Base-by-base conservation (phyloP, 2,329 filamentous ascomycete species). In the Graphilbum sp. region DNA sequence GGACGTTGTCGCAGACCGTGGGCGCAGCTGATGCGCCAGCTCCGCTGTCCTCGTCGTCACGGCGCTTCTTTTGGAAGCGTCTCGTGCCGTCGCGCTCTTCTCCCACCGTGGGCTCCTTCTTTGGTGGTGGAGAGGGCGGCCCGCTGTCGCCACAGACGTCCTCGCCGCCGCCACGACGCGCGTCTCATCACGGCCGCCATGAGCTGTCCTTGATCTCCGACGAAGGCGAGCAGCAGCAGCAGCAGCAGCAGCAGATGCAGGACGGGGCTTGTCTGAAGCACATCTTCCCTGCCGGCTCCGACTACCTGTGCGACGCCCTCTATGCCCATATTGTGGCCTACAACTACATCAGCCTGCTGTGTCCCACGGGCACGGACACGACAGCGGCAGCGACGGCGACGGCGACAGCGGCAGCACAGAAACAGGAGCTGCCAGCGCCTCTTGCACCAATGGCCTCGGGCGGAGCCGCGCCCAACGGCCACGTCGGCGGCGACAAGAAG, bases 261-360 rank as follows among this genome's bases (percentile, higher is more conserved):
- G 19, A 24, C 20, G 41, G 41, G 8, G 27, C 38, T 0, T 48
- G 51, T 1, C 56, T 75, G 40, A 60, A 62, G 43, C 63, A 62
- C 38, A 61, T 75, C 36, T 74, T 75, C 48, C 61, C 64, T 1
- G 47, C 52, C 3, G 69, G 63, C 18, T 63, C 65, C 2, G 66
- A 71, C 43, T 65, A 67, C 45, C 61, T 73, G 6, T 72, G 69
- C 47, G 68, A 75, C 37, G 67, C 69, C 0, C 52, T 75, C 6
- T 75, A 74, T 47, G 70, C 70, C 0, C 69, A 75, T 46, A 57
- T 75, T 9, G 53, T 75, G 4, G 69, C 67, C 0, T 73, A 69
- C 52, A 75, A 73, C 51, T 75, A 75, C 53, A 56, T 75, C 37
- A 52, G 52, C 33, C 50, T 54, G 5, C 46, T 64, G 10, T 60